Evolutionary conservation across 768 basidiomycete species (phyloP), one percentile per base, ranked within the genome.

Genomic region (Gloeostereum incarnatum): DNA sequence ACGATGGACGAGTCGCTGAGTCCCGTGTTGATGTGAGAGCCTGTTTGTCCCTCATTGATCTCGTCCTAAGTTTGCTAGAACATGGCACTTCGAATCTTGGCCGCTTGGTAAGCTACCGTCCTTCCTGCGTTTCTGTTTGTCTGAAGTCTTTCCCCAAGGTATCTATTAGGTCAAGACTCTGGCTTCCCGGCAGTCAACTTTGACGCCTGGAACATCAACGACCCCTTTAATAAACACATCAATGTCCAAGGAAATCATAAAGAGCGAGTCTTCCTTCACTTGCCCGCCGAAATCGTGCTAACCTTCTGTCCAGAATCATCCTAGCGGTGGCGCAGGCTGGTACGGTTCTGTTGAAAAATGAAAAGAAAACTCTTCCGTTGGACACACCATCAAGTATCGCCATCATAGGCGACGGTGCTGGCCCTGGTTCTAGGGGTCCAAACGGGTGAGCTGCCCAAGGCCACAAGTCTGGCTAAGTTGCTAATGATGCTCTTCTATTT

Each of bases 71-170:
- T 7, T 14, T 35, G 18, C 36, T 25, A 74, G 60, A 77, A 88
- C 52, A 70, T 85, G 69, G 83, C 82, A 1, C 71, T 71, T 2
- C 74, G 84, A 14, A 78, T 86, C 41, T 52, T 86, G 7, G 79
- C 81, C 13, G 69, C 70, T 5, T 86, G 75, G 69, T 78, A 52
- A 27, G 40, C 37, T 20, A 10, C 7, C 14, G 35, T 7, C 40
- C 22, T 8, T 19, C 4, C 20, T 31, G 21, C 6, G 16, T 2
- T 31, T 17, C 21, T 19, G 23, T 13, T 5, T 29, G 4, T 13
- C 36, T 34, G n/a, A 13, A 36, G 35, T 26, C 8, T 13, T 25
- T 26, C 31, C 16, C 36, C 6, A 20, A 54, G 50, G 59, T 72
- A 70, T 42, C 58, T 73, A 9, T 50, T 73, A 11, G 66, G 67